Conservation (phyloP, 768 basidiomycete genomes). For the Leucocoprinus leucothites region DNA sequence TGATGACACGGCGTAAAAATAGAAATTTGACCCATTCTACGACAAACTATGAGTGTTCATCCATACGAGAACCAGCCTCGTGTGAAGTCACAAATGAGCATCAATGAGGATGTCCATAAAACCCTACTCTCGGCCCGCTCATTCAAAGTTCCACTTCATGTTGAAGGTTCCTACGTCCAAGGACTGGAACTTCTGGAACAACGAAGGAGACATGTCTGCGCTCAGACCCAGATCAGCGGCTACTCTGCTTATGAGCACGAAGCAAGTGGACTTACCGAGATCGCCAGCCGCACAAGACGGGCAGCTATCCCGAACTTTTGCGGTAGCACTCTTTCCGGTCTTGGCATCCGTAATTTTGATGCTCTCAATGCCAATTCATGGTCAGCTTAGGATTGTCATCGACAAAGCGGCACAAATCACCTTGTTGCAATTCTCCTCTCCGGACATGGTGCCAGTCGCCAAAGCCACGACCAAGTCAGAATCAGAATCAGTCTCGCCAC, state of each 20-base stretch:
- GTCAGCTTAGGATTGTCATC: not conserved
- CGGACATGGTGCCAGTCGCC: not conserved
- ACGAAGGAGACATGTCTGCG: conserved; percentile 1
- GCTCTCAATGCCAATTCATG: not conserved
- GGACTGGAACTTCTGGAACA: not conserved
- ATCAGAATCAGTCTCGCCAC: conserved; percentile 1
- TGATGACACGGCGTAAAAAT: not conserved
- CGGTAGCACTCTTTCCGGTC: not conserved
- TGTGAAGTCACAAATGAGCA: not conserved
- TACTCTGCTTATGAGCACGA: too few relatives aligned
- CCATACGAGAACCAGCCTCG: conserved; percentile 1
- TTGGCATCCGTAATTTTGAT: not conserved
- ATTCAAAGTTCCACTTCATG: not conserved
- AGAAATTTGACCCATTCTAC: not conserved
- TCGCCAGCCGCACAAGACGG: not conserved
- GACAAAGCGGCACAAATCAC: not conserved
- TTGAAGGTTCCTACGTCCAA: not conserved
- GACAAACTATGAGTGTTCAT: not conserved
- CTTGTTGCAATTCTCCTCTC: not conserved
- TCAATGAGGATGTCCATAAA: too few relatives aligned
- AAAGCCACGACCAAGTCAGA: conserved; percentile 2
- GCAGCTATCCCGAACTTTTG: conserved; percentile 2
- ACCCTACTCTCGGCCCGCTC: not conserved
- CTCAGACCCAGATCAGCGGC: not conserved
- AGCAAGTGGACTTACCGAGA: not conserved